Evolutionary conservation across 2,329 filamentous ascomycete genomes (phyloP).

Genomic region (Chalaropsis thielavioides): DNA sequence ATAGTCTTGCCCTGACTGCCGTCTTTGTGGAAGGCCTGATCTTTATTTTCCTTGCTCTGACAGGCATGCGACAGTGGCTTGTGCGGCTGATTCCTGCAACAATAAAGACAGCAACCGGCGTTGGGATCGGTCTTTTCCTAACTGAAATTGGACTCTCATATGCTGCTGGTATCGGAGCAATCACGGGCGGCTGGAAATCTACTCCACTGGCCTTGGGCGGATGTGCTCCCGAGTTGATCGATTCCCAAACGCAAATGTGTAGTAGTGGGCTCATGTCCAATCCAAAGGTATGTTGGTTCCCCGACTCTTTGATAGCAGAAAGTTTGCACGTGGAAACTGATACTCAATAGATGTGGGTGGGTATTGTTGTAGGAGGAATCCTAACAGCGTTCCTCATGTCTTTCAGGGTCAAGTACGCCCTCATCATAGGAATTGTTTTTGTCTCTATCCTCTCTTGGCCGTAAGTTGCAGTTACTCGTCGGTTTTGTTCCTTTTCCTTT

Average conservation of each 20-base stretch:
- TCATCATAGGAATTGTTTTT: constrained; percentile 56
- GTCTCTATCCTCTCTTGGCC: constrained; percentile 66
- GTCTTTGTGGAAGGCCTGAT: constrained; percentile 52
- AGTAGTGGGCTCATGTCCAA: constrained; percentile 56
- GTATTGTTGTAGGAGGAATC: constrained; percentile 65
- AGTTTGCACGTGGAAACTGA: constrained; percentile 1
- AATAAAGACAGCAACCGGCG: constrained; percentile 50
- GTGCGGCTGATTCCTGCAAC: constrained; percentile 50
- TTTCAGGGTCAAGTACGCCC: constrained; percentile 60
- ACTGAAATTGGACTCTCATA: constrained; percentile 58
- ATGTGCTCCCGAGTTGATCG: constrained; percentile 44
- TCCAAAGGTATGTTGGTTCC: constrained; percentile 40
- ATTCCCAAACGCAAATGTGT: constrained; percentile 36
- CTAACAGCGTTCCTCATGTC: constrained; percentile 70
- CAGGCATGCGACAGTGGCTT: constrained; percentile 60
- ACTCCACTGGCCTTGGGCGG: constrained; percentile 68
- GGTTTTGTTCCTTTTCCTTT: not conserved
- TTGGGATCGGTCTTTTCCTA: constrained; percentile 50
- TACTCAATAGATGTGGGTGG: constrained; percentile 61
- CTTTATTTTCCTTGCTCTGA: constrained; percentile 48
- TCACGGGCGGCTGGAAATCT: constrained; percentile 49
- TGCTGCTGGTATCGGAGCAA: constrained; percentile 65
- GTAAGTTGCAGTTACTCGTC: constrained; percentile 27
- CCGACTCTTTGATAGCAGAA: not conserved
- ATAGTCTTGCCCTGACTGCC: constrained; percentile 46